These are phyloP conservation scores for Penicillium digitatum DNA, from an alignment of 2,329 filamentous ascomycete species.

Conservation along the genomic window DNA sequence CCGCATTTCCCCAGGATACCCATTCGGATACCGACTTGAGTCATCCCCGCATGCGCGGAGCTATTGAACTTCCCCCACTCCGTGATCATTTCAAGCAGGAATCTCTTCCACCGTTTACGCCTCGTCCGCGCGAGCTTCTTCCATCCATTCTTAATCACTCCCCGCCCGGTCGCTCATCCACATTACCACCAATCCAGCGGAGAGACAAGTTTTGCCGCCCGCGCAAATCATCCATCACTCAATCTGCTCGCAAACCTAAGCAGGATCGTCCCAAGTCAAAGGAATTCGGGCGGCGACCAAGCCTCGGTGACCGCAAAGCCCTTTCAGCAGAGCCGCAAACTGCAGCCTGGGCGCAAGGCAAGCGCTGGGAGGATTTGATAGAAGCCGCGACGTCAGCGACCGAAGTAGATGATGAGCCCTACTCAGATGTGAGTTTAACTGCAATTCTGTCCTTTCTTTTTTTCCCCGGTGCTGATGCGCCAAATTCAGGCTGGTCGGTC, in stretches of 20 bases:
- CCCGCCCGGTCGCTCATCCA: constrained; percentile 81
- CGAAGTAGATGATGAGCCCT: constrained; percentile 78
- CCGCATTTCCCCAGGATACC: constrained; percentile 54
- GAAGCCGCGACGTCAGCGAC: constrained; percentile 91
- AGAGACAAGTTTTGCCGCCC: constrained; percentile 67
- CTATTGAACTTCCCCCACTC: constrained; percentile 70
- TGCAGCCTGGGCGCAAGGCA: constrained; percentile 68
- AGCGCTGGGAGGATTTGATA: constrained; percentile 94
- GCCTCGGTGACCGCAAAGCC: constrained; percentile 74
- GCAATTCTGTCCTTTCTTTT: constrained; percentile 27
- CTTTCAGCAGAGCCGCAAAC: constrained; percentile 79
- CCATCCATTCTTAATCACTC: constrained; percentile 76
- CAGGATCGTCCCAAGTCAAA: constrained; percentile 79
- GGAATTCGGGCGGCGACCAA: constrained; percentile 67
- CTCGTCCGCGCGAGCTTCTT: constrained; percentile 67
- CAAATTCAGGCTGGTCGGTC: constrained; percentile 36
- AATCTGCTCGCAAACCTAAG: constrained; percentile 68
- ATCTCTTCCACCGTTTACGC: constrained; percentile 60
- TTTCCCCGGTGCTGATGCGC: constrained; percentile 48
- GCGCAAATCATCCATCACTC: constrained; percentile 81
- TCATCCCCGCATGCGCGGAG: constrained; percentile 58
- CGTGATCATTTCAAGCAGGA: constrained; percentile 68
- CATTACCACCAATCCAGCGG: constrained; percentile 76
- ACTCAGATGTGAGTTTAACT: constrained; percentile 66
- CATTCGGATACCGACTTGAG: constrained; percentile 67